A percentile compares a stretch with the other conserved stretches of the same genome.
These are phyloP conservation scores for Uronychia binucleata DNA, from an alignment of 73 alveolate genomes.

Conservation along the genomic window DNA sequence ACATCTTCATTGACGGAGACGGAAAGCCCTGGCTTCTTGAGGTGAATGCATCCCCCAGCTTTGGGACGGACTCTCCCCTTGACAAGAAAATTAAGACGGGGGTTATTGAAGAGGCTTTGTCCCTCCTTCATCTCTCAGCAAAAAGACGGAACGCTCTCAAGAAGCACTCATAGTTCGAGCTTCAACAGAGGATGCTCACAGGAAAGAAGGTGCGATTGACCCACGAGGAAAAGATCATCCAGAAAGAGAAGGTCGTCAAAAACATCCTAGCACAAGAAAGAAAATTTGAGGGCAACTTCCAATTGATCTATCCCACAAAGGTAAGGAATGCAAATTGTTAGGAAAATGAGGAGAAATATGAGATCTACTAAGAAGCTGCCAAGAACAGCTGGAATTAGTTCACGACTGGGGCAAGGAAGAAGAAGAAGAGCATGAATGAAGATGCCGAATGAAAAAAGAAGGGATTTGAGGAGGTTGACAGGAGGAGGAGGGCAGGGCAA, in stretches of 20 bases:
- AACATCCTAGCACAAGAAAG: conserved; percentile 39
- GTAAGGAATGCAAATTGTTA: too few relatives aligned
- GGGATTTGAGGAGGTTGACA: too few relatives aligned
- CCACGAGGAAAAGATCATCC: conserved; percentile 11
- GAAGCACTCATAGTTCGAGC: background rate
- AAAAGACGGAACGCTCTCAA: conserved; percentile 24
- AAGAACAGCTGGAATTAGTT: background rate
- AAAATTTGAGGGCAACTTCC: conserved; percentile 21
- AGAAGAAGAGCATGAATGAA: background rate
- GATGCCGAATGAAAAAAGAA: background rate
- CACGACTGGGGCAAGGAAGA: background rate
- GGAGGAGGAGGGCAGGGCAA: too few relatives aligned
- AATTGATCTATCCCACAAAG: background rate
- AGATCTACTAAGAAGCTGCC: background rate
- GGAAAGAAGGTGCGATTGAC: conserved; percentile 45
- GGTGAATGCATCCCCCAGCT: conserved; percentile 92
- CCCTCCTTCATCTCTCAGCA: conserved; percentile 55
- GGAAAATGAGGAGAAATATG: background rate
- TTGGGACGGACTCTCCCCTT: conserved; percentile 80
- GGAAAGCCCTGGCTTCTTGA: conserved; percentile 90
- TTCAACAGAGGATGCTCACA: conserved; percentile 35
- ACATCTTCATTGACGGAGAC: conserved; percentile 78
- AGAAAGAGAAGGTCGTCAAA: conserved; percentile 14
- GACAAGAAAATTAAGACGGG: conserved; percentile 76
- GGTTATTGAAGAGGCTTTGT: conserved; percentile 65